A percentile compares a stretch with the other conserved stretches of the same genome.
Conservation (phyloP, 805 yeast species). For the Dipodascus albidus region DNA sequence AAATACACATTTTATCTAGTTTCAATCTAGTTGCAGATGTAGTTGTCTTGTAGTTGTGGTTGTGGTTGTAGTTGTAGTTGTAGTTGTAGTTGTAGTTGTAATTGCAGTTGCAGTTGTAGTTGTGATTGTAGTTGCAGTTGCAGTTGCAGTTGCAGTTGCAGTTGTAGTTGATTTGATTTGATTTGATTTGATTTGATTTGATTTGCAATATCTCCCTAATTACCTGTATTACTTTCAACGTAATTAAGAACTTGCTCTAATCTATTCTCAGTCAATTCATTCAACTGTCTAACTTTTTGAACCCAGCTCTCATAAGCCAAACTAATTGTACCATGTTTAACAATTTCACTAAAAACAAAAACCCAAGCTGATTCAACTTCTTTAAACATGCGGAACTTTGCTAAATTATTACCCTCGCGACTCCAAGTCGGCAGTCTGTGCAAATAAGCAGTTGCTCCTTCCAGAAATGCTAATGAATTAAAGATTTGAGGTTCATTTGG, state of each 20-base stretch:
- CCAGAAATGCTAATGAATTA: slow-evolving; percentile 49
- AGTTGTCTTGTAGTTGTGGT: too few relatives aligned
- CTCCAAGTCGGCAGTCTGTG: slow-evolving; percentile 58
- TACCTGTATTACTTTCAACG: slow-evolving; percentile 14
- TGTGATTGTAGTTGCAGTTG: too few relatives aligned
- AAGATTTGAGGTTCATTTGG: slow-evolving; percentile 49
- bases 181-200: too few relatives aligned
- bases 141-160: too few relatives aligned
- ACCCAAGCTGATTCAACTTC: slow-evolving; percentile 52
- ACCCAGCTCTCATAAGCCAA: slow-evolving; percentile 30
- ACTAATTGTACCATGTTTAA: slow-evolving; percentile 27
- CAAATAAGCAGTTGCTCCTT: slow-evolving; percentile 46
- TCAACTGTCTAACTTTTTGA: slow-evolving; percentile 33
- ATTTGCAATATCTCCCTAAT: too few relatives aligned
- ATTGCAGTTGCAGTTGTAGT: too few relatives aligned
- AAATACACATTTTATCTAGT: neutral
- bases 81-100: too few relatives aligned
- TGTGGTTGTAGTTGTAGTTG: too few relatives aligned
- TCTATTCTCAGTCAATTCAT: slow-evolving; percentile 30
- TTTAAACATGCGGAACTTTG: slow-evolving; percentile 42
- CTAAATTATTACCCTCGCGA: slow-evolving; percentile 32
- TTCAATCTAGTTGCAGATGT: too few relatives aligned
- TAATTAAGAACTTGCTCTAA: slow-evolving; percentile 35
- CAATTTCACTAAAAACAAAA: slow-evolving; percentile 30
- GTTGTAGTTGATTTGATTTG: too few relatives aligned